phyloP scores from a whole-genome alignment of 129 eudicot species.

The Lactuca sativa region DNA sequence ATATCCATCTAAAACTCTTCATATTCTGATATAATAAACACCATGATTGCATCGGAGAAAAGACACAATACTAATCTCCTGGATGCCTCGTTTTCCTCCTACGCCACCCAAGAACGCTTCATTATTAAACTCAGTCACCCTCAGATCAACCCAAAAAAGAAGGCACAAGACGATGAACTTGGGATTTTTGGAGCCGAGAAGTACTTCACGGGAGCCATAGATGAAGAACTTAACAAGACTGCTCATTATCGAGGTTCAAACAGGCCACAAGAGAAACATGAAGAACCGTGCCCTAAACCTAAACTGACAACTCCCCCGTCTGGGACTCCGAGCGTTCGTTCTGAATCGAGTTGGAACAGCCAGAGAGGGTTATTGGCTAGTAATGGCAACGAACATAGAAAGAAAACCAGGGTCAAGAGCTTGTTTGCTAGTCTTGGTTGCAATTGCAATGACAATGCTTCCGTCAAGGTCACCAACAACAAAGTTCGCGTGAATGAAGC shows the following conservation, averaged over 20 bases:
- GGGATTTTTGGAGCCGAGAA: constrained; percentile 88
- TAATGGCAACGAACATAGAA: constrained; percentile 33
- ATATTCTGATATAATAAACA: background rate
- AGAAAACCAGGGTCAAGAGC: constrained; percentile 39
- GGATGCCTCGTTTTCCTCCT: constrained; percentile 56
- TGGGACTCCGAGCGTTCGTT: constrained; percentile 58
- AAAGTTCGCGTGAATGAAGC: constrained; percentile 25
- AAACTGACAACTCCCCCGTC: constrained; percentile 31
- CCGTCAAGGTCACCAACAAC: constrained; percentile 40
- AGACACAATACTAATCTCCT: constrained; percentile 23
- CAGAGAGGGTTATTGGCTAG: constrained; percentile 48
- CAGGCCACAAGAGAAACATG: constrained; percentile 24
- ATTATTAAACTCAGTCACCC: constrained; percentile 30
- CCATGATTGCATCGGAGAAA: constrained; percentile 15
- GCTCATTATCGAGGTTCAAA: constrained; percentile 7
- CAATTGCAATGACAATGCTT: constrained; percentile 49
- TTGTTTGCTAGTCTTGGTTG: constrained; percentile 54
- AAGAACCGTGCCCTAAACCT: constrained; percentile 17
- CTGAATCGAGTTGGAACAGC: constrained; percentile 77
- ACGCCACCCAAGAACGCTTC: constrained; percentile 31
- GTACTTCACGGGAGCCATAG: constrained; percentile 73
- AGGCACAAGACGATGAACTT: constrained; percentile 57
- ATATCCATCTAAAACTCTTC: constrained; percentile 24
- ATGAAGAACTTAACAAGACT: constrained; percentile 22
- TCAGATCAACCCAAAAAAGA: constrained; percentile 24